These are phyloP conservation scores for Mortierella sp. DNA, from an alignment of 371 early-diverging fungal species.

Conservation along the genomic window DNA sequence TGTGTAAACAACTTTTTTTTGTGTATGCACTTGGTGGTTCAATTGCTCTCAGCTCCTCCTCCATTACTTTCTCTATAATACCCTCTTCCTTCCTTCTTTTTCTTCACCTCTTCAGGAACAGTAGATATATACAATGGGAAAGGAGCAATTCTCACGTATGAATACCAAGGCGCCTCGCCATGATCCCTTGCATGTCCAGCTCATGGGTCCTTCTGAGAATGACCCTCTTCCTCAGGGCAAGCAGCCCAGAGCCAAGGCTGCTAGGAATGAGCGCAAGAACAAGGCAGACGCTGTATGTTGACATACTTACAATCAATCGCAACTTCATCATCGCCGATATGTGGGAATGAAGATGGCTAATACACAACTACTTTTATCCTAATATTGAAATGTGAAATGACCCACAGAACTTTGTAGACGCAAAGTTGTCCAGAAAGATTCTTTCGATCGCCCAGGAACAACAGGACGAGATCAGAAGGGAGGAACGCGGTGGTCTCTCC, in stretches of 20 bases:
- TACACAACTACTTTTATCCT: slow-evolving; percentile 2
- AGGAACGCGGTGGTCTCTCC: slow-evolving; percentile 51
- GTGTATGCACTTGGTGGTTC: not conserved
- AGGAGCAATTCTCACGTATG: slow-evolving; percentile 37
- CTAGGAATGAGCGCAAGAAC: slow-evolving; percentile 66
- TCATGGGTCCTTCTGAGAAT: slow-evolving; percentile 65
- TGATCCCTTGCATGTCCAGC: slow-evolving; percentile 84
- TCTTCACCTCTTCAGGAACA: not conserved
- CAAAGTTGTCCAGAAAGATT: slow-evolving; percentile 91
- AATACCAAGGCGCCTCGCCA: slow-evolving; percentile 63
- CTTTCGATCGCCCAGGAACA: slow-evolving; percentile 90
- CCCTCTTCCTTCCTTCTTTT: not conserved
- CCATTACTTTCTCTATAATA: not conserved
- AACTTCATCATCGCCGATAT: not conserved
- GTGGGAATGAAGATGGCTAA: not conserved
- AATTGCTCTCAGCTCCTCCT: not conserved
- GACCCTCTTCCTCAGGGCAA: slow-evolving; percentile 60
- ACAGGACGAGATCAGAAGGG: slow-evolving; percentile 87
- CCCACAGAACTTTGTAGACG: slow-evolving; percentile 81
- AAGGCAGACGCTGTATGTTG: slow-evolving; percentile 57
- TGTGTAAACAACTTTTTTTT: slow-evolving; percentile 15
- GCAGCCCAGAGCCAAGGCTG: slow-evolving; percentile 71
- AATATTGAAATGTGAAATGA: not conserved
- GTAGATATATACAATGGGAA: slow-evolving; percentile 37
- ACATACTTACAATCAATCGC: not conserved